Base-by-base conservation (phyloP, 2,329 filamentous ascomycete species). In the Helicocarpus griseus region DNA sequence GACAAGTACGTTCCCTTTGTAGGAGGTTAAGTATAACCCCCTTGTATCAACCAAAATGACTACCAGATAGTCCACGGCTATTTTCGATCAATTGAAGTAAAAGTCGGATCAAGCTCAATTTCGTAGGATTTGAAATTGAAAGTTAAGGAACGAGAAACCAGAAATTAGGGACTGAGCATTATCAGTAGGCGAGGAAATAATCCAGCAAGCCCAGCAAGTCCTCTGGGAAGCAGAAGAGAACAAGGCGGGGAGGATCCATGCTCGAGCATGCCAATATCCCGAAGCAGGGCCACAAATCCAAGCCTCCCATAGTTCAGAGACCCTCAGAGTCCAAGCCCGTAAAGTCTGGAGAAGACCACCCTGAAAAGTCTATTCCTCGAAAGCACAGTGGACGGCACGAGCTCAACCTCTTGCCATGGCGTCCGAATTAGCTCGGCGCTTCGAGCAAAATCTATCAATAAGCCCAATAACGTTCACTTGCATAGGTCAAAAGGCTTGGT, bases 231-330 rank as follows among this genome's bases (percentile, higher is more conserved):
- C 3, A 14, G 26, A 14, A 26, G 13, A 19, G n/a, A 17, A 21
- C 11, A 24, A 36, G 29, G 19, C 9, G 29, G 17, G 14, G 28
- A 14, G 14, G 29, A 31, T 17, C 33, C 21, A n/a, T 33, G 22
- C 35, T 47, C 13, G 2, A 39, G 2, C 13, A 3, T 19, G 36
- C 8, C 8, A 19, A 2, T 5, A 9, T n/a, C 4, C 13, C 4
- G 36, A 35, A 47, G 35, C 44, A 47, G 24, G 44, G 44, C 44
- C 24, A 35, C 44, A 47, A 47, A 47, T 47, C 44, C 44, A 33
- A 24, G 28, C 28, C 44, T 33, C 29, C 28, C 44, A 14, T 17
- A 46, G 17, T 7, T 35, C 8, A n/a, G 26, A n/a, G 31, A 47
- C 44, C 14, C 19, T 33, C 28, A 9, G 11, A 1, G 17, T 21